Conservation (phyloP, 495 filamentous ascomycete species). For the Pseudoneurospora amorphoporcata region DNA sequence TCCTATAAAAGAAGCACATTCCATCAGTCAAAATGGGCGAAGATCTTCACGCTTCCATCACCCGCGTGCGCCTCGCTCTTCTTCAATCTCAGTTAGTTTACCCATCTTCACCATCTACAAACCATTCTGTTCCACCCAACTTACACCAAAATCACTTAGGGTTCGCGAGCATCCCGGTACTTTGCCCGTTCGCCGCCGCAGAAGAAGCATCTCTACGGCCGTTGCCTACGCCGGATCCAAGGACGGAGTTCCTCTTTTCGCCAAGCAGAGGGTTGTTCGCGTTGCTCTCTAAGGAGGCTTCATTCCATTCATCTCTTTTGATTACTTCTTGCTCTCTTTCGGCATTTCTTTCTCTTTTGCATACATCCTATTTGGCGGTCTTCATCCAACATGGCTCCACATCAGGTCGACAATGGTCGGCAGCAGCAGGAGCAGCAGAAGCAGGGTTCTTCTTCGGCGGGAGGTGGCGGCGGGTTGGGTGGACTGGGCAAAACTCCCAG, state of each 20-base stretch:
- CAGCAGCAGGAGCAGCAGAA: background rate
- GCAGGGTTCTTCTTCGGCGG: background rate
- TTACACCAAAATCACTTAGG: constrained; percentile 4
- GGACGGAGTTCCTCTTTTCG: constrained; percentile 18
- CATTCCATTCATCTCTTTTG: background rate
- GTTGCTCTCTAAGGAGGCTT: constrained; percentile 1
- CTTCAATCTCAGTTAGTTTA: constrained; percentile 24
- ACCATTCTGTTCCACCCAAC: background rate
- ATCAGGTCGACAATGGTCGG: background rate
- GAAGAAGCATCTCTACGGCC: constrained; percentile 16
- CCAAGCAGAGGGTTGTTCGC: constrained; percentile 22
- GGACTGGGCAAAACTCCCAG: background rate
- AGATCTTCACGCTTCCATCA: constrained; percentile 18
- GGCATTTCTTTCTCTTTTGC: background rate
- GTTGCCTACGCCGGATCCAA: constrained; percentile 15
- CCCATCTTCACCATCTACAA: background rate
- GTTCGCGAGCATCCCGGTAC: constrained; percentile 12
- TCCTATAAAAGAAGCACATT: background rate
- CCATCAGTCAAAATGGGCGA: constrained; percentile 12
- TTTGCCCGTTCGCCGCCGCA: constrained; percentile 10
- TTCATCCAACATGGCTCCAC: constrained; percentile 18
- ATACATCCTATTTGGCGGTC: background rate
- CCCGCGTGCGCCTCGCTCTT: constrained; percentile 23
- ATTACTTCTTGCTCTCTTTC: background rate
- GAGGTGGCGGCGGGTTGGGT: background rate